Base-by-base conservation (phyloP, 2,329 filamentous ascomycete genomes). In the Proliferodiscus dingleyae region DNA sequence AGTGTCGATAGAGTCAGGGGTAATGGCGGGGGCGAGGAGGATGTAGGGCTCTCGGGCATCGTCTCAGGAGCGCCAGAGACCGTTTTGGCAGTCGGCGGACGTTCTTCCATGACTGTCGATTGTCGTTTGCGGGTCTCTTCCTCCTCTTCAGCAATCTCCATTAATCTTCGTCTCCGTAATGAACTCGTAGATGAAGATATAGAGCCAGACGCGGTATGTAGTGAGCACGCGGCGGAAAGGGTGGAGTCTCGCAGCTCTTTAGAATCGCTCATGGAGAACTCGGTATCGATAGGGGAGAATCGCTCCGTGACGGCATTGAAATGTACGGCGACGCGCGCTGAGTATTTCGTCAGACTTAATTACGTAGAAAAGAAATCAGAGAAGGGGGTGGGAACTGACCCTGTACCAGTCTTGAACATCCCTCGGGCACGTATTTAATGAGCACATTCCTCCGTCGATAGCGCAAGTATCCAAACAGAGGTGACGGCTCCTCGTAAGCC, bases 71-170 rank as follows among this genome's bases (percentile, higher is more conserved):
- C 37, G 29, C 43, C 51, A 40, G 49, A 48, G 36, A 50, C 32
- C 15, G 54, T 46, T 47, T 61, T 63, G 5, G 59, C 52, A 29
- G 55, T 61, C 10, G 53, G 43, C 37, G 60, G 51, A 18, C 49
- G 54, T 57, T 77, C 68, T 60, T 76, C 71, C 16, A 69, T 67
- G 5, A 74, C 70, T 6, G 75, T 66, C 2, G 76, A 81, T 58
- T 82, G 73, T 44, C 79, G 71, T 59, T 81, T 83, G 52, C 78
- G 68, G 48, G 75, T 71, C 49, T 72, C 68, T 44, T 83, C 80
- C 59, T 95, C 58, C 43, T 93, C 87, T 68, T 97, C 93, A n/a
- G 85, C 83, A 63, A 97, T 96, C 68, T 95, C 91, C 70, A 91
- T 85, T 58, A 97, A 71, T 55, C 87, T 83, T 58, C 84, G 80